phyloP scores from a whole-genome alignment of 371 early-diverging fungal species.

The Lichtheimia ornata region DNA sequence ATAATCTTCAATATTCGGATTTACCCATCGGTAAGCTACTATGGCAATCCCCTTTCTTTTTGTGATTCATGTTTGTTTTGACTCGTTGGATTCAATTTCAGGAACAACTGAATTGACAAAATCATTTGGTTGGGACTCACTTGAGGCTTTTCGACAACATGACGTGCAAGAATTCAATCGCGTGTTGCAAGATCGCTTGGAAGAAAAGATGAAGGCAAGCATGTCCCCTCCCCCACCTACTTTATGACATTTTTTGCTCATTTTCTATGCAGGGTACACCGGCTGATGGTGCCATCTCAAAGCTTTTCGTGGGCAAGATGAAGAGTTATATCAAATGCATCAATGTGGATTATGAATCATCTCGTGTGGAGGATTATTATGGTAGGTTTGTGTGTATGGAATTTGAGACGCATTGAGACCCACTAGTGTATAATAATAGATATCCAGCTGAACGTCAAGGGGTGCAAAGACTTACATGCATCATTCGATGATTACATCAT shows the following conservation, averaged over 20 bases:
- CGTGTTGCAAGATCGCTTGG: slow-evolving; percentile 93
- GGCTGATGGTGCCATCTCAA: slow-evolving; percentile 91
- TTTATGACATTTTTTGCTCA: too few relatives aligned
- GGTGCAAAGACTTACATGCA: slow-evolving; percentile 82
- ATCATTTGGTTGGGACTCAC: slow-evolving; percentile 96
- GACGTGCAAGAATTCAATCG: slow-evolving; percentile 98
- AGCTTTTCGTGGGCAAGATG: slow-evolving; percentile 93
- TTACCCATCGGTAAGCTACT: slow-evolving; percentile 60
- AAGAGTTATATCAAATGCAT: slow-evolving; percentile 93
- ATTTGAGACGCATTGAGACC: slow-evolving; percentile 10
- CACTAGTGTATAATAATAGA: slow-evolving; percentile 48
- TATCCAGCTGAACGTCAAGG: slow-evolving; percentile 95
- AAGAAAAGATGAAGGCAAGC: slow-evolving; percentile 81
- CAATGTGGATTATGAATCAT: slow-evolving; percentile 92
- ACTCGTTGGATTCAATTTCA: neutral
- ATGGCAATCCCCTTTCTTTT: neutral
- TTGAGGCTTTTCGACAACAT: slow-evolving; percentile 95
- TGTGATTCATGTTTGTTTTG: too few relatives aligned
- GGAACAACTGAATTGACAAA: slow-evolving; percentile 93
- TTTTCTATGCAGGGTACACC: slow-evolving; percentile 50
- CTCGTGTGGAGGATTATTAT: slow-evolving; percentile 73
- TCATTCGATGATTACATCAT: slow-evolving; percentile 89
- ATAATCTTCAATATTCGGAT: slow-evolving; percentile 76
- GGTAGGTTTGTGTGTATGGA: slow-evolving; percentile 21
- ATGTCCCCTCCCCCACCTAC: too few relatives aligned